Base-by-base conservation (phyloP, 306 rosid genomes). In the Benincasa hispida region DNA sequence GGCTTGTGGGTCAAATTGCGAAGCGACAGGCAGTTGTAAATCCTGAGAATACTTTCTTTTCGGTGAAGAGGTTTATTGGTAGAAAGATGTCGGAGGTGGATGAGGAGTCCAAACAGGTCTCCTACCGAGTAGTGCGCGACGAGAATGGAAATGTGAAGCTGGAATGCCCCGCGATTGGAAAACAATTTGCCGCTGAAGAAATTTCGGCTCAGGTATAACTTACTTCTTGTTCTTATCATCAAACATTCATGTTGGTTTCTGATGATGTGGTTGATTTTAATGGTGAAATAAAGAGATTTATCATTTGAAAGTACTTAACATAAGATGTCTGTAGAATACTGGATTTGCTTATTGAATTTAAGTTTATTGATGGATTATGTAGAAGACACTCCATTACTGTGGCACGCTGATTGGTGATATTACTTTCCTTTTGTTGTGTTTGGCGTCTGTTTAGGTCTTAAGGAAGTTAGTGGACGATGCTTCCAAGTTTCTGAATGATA, bases 401-500 rank as follows among this genome's bases (percentile, higher is more conserved):
- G 25, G 30, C 27, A 18, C 55, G 50, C 21, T 69, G 80, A 35
- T 18, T 4, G 42, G 11, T 48, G 11, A 30, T 5, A 1, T 32
- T 13, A 45, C 45, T 6, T 6, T 19, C 13, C 14, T 27, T 37
- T 59, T n/a, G 7, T 28, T 10, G 9, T 2, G 30, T 70, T 14
- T 76, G 37, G 8, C n/a, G 15, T 3, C 75, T 11, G 17, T 63
- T 55, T 57, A 92, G 97, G 93, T 93, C 2, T 81, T 93, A 87
- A 87, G 98, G 73, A 93, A 93, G 94, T 97, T 93, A 68, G 98
- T 93, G 47, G 98, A 93, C 68, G 98, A 93, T 67, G 98, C 98
- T 77, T 93, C 98, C 0, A 93, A 93, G 85, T 93, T 93, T 80
- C 83, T 93, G 87, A 93, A 91, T 67, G 98, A 93, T 74, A 93